A percentile compares a stretch with the other conserved stretches of the same genome.
Evolutionary conservation across 2,329 filamentous ascomycete genomes (phyloP).

Genomic region (Microsporum ferrugineum): DNA sequence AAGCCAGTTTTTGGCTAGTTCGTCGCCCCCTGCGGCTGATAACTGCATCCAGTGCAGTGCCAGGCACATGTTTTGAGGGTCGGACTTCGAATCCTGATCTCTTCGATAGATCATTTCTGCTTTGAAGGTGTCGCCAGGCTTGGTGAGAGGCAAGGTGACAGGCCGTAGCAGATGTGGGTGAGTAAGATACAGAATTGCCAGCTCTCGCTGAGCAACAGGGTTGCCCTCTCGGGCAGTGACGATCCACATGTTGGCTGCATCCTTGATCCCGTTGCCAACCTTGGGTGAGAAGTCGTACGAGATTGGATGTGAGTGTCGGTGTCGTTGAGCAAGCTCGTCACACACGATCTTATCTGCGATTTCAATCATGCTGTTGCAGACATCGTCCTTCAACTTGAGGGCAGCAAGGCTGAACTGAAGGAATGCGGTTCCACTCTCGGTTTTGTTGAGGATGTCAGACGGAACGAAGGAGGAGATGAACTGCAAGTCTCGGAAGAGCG

Average conservation of each 20-base stretch:
- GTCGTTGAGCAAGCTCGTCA: conserved; percentile 34
- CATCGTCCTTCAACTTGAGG: conserved; percentile 75
- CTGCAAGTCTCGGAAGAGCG: conserved; percentile 70
- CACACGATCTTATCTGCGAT: conserved; percentile 58
- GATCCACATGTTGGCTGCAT: conserved; percentile 80
- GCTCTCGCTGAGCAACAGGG: conserved; percentile 77
- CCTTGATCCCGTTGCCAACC: conserved; percentile 40
- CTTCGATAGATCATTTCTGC: conserved; percentile 63
- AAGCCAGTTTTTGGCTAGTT: conserved; percentile 70
- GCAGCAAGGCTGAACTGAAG: conserved; percentile 83
- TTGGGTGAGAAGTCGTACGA: conserved; percentile 23
- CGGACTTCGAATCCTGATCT: conserved; percentile 55
- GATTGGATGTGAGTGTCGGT: conserved; percentile 25
- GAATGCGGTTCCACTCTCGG: conserved; percentile 62
- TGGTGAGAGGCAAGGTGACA: conserved; percentile 71
- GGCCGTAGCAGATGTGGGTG: conserved; percentile 73
- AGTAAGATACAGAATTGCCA: conserved; percentile 86
- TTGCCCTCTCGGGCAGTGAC: conserved; percentile 91
- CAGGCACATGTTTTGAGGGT: conserved; percentile 82
- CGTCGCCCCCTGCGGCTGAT: conserved; percentile 74
- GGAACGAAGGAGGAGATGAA: conserved; percentile 54
- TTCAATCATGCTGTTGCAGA: conserved; percentile 73
- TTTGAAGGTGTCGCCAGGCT: conserved; percentile 81
- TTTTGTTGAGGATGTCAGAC: conserved; percentile 46
- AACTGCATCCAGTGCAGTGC: conserved; percentile 97